Conservation (phyloP, 73 alveolate species). For the Effrenium voratum region DNA sequence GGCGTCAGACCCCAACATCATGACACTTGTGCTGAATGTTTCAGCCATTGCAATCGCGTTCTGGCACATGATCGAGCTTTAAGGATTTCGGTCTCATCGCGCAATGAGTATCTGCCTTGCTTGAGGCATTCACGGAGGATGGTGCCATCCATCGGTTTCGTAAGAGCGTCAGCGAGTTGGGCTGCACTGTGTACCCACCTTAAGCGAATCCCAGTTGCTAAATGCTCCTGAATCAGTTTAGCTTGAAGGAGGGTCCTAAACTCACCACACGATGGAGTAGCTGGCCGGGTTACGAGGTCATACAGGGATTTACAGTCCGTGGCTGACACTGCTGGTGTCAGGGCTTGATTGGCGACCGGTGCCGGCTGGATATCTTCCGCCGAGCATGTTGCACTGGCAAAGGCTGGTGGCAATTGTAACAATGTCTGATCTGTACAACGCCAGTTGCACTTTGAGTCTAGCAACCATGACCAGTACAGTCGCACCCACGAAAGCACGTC, state of each 20-base stretch:
- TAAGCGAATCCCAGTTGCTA: neutral
- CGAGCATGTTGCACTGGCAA: no score
- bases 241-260: neutral
- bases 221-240: neutral
- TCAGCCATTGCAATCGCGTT: neutral
- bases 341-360: no score
- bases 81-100: neutral
- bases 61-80: neutral
- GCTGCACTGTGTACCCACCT: conserved; percentile 5
- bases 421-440: neutral
- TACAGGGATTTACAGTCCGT: neutral
- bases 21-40: neutral
- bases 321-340: no score
- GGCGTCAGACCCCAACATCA: no score
- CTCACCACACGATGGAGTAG: neutral
- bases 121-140: neutral
- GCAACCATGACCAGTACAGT: neutral
- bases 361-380: no score
- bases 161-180: neutral
- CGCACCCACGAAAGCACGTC: neutral
- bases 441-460: neutral
- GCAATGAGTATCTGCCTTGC: neutral
- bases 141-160: neutral
- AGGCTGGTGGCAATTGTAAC: neutral
- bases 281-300: neutral